phyloP scores from a whole-genome alignment of 164 flowering plant genomes.

The Warburgia ugandensis region DNA sequence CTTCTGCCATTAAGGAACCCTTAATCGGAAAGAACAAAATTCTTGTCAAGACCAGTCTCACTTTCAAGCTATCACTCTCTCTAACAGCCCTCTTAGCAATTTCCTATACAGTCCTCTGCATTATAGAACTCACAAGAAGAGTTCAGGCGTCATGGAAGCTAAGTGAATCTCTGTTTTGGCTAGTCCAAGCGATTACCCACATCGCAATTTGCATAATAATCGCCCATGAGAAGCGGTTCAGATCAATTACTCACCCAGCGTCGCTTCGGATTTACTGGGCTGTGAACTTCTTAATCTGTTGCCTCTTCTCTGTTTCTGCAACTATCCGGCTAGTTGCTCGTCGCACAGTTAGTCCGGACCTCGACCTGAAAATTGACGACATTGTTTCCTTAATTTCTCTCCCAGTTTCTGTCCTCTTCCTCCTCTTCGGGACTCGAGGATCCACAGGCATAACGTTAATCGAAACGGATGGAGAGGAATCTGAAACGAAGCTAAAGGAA shows the following conservation, averaged over 20 bases:
- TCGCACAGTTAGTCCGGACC: slow-evolving; percentile 1
- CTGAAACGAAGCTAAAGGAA: slow-evolving; percentile 24
- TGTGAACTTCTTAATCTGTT: slow-evolving; percentile 26
- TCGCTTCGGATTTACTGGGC: slow-evolving; percentile 70
- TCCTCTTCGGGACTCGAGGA: slow-evolving; percentile 44
- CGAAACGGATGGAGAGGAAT: slow-evolving; percentile 19
- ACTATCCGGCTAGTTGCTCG: slow-evolving; percentile 29
- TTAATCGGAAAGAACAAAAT: slow-evolving; percentile 18
- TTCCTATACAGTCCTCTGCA: slow-evolving; percentile 26
- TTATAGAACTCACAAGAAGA: slow-evolving; percentile 29
- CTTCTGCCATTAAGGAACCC: slow-evolving; percentile 26
- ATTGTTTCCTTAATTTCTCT: slow-evolving; percentile 32
- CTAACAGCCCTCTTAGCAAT: slow-evolving; percentile 40
- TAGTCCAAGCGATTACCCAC: slow-evolving; percentile 56
- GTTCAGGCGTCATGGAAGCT: slow-evolving; percentile 35
- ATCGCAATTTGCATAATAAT: slow-evolving; percentile 35
- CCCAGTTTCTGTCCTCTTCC: slow-evolving; percentile 39
- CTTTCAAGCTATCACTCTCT: slow-evolving; percentile 48
- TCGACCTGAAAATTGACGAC: slow-evolving; percentile 45
- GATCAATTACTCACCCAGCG: slow-evolving; percentile 48
- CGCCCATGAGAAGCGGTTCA: slow-evolving; percentile 66
- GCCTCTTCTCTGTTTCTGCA: slow-evolving; percentile 43
- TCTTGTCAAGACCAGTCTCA: slow-evolving; percentile 24
- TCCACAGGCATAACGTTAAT: slow-evolving; percentile 42
- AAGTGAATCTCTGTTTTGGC: slow-evolving; percentile 46